Evolutionary conservation across 2,329 filamentous ascomycete genomes (phyloP), one percentile per base, ranked within the genome.

Genomic region (Phyllosticta citribraziliensis): DNA sequence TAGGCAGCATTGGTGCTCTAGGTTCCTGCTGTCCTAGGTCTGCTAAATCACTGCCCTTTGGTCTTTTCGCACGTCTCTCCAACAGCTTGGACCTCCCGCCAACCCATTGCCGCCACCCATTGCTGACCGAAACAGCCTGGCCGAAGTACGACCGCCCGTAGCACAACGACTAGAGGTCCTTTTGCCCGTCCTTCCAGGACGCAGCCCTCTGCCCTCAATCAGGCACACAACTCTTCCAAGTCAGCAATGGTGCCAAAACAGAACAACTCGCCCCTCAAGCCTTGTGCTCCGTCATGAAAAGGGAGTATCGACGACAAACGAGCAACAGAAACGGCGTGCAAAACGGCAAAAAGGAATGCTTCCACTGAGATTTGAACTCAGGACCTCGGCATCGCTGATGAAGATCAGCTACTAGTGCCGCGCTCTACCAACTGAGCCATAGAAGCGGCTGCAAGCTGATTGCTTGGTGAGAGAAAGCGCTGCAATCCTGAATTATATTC

Each of bases 361-460:
- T 56, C 58, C 58, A 60, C 58, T 60, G 58, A 60, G 58, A 60
- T 60, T 60, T 60, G 58, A 60, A 60, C 58, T 60, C 58, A 60
- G 58, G 58, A 60, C 58, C 58, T 60, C 58, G 58, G 58, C 58
- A 60, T 60, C 8, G n/a, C 57, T 54, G 51, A 47, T 19, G 20
- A 17, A 10, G 14, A 40, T 19, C 51, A 54, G 19, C 9, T 60
- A 60, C 58, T 60, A 60, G 58, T 60, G 58, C 58, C 57, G 57
- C 57, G 57, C 57, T 59, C 57, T 59, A 59, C 57, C 57, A 59
- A 59, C 57, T 59, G 57, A 59, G 57, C 57, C 57, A 59, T 59
- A 59, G 57, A 55, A 59, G 57, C 57, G 24, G 27, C 3, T 20
- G 11, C 17, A n/a, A 20, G 47, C 11, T 51, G 9, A 2, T 56